These are phyloP conservation scores for Lepiota venenata DNA, from an alignment of 768 basidiomycete genomes.

Conservation along the genomic window DNA sequence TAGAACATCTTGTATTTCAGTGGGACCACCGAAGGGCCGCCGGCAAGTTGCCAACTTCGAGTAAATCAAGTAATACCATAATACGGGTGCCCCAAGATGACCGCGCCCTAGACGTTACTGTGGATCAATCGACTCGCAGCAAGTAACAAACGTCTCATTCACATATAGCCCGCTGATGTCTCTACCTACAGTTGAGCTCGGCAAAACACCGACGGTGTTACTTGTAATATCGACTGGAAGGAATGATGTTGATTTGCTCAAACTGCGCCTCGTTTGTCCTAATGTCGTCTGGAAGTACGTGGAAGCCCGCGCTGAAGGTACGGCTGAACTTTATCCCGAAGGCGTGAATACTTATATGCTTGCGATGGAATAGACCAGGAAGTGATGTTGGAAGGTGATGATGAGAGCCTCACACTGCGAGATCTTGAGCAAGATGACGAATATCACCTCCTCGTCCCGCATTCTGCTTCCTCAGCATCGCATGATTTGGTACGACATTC, in stretches of 20 bases:
- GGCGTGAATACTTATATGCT: not conserved
- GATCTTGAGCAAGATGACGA: conserved; percentile 45
- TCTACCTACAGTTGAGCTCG: conserved; percentile 57
- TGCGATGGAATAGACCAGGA: conserved; percentile 12
- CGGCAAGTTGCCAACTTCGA: conserved; percentile 24
- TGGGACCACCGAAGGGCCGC: conserved; percentile 49
- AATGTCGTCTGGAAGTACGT: conserved; percentile 48
- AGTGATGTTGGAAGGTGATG: conserved; percentile 31
- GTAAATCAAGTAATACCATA: conserved; percentile 27
- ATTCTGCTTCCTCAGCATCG: conserved; percentile 61
- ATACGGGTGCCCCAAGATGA: conserved; percentile 64
- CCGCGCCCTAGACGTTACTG: conserved; percentile 57
- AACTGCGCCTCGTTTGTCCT: conserved; percentile 51
- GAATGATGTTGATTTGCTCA: conserved; percentile 56
- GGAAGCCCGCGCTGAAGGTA: conserved; percentile 39
- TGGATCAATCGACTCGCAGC: conserved; percentile 50
- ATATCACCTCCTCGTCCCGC: conserved; percentile 55
- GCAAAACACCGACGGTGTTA: conserved; percentile 48
- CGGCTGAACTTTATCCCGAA: not conserved
- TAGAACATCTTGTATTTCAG: conserved; percentile 64
- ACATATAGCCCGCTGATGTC: not conserved
- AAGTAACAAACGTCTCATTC: not conserved
- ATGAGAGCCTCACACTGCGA: conserved; percentile 41
- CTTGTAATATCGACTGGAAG: conserved; percentile 64
- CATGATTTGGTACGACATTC: conserved; percentile 51